Evolutionary conservation across 75 land plant species (phyloP).

Genomic region (Pseudotsuga menziesii): DNA sequence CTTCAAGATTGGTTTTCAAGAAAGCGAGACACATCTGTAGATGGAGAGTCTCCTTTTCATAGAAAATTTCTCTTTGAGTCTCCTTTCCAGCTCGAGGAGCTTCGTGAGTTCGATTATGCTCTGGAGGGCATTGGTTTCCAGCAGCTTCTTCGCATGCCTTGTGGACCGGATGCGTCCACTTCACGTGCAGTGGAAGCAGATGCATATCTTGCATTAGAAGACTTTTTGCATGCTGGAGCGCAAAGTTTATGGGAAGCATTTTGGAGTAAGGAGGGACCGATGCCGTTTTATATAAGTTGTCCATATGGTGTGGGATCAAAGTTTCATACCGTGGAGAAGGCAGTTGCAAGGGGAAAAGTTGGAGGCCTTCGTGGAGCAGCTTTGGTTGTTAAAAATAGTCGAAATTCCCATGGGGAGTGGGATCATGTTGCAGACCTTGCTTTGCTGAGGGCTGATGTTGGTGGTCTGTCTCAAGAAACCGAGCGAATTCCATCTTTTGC

Average conservation of each 20-base stretch:
- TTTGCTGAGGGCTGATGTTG: constrained; percentile 43
- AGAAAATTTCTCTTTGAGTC: constrained; percentile 30
- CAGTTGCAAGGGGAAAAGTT: constrained; percentile 44
- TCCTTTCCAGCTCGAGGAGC: constrained; percentile 66
- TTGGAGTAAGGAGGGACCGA: constrained; percentile 56
- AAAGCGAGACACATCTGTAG: constrained; percentile 18
- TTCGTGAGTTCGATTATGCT: constrained; percentile 68
- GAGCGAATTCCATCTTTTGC: constrained; percentile 30
- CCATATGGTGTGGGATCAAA: constrained; percentile 47
- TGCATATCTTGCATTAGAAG: constrained; percentile 64
- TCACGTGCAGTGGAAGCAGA: constrained; percentile 44
- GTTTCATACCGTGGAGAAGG: constrained; percentile 52
- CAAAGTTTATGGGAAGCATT: constrained; percentile 71
- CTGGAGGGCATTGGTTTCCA: constrained; percentile 72
- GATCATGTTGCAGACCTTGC: constrained; percentile 62
- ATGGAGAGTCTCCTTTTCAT: constrained; percentile 46
- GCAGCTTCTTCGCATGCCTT: constrained; percentile 77
- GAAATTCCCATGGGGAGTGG: constrained; percentile 45
- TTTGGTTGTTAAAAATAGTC: constrained; percentile 38
- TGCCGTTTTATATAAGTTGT: constrained; percentile 63
- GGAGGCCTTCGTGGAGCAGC: constrained; percentile 45
- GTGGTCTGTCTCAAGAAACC: constrained; percentile 18
- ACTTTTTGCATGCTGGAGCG: constrained; percentile 61
- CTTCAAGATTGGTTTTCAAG: constrained; percentile 44
- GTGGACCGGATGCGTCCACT: constrained; percentile 22